These are phyloP conservation scores for Melastoma candidum DNA, from an alignment of 441 rosid genomes.

Conservation along the genomic window DNA sequence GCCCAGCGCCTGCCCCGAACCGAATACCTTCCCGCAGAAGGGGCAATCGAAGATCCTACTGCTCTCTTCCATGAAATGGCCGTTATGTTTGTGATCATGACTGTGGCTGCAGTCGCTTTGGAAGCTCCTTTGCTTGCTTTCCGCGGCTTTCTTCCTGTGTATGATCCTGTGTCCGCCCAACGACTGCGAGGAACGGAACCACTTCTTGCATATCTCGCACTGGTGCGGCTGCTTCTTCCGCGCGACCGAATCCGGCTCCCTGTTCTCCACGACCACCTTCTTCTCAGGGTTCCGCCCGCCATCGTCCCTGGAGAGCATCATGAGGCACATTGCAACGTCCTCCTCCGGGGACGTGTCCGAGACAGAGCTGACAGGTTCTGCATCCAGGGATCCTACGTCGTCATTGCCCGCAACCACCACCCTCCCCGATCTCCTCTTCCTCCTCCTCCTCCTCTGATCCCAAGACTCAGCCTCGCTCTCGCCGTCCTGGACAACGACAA, in stretches of 20 bases:
- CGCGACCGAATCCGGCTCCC: neutral
- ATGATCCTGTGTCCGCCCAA: constrained; percentile 2
- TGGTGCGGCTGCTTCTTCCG: neutral
- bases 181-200: neutral
- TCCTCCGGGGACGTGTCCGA: constrained; percentile 1
- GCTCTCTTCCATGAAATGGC: neutral
- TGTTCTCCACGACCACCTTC: neutral
- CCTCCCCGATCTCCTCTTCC: neutral
- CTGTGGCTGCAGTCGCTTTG: neutral
- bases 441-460: neutral
- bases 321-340: constrained; percentile 1
- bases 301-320: constrained; percentile 4
- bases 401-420: neutral
- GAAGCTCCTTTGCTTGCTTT: neutral
- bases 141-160: neutral
- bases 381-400: neutral
- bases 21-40: neutral
- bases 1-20: constrained; percentile 1
- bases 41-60: constrained; percentile 2
- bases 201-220: neutral
- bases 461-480: constrained; percentile 3
- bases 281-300: neutral
- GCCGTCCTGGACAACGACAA: neutral
- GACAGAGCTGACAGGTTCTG: constrained; percentile 1
- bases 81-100: no score